Conservation (phyloP, 2,329 filamentous ascomycete genomes). For the Simplicillium sp. region DNA sequence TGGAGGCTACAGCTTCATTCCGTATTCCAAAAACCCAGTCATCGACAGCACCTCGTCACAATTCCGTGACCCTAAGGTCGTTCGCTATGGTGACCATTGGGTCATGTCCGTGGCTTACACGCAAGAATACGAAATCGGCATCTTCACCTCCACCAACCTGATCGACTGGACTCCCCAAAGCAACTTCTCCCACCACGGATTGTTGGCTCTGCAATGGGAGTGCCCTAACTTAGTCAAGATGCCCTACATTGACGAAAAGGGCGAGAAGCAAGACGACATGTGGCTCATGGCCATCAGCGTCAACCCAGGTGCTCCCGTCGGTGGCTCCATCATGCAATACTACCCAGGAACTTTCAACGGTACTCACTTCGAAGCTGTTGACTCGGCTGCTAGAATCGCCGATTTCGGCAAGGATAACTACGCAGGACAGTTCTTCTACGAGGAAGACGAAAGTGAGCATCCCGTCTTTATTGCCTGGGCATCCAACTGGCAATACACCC, state of each 20-base stretch:
- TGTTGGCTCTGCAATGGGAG: conserved; percentile 49
- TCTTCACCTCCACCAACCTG: conserved; percentile 51
- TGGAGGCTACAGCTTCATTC: conserved; percentile 51
- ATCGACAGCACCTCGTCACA: conserved; percentile 42
- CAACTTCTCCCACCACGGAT: conserved; percentile 45
- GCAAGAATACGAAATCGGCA: conserved; percentile 44
- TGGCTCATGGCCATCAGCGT: conserved; percentile 41
- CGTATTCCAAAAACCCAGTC: conserved; percentile 52
- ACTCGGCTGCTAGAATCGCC: conserved; percentile 16
- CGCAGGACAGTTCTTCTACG: conserved; percentile 24
- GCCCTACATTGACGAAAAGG: conserved; percentile 29
- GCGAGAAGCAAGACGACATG: conserved; percentile 14
- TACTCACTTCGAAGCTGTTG: conserved; percentile 41
- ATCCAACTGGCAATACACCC: conserved; percentile 23
- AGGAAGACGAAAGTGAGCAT: conserved; percentile 11
- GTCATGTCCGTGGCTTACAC: conserved; percentile 45
- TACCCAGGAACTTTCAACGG: conserved; percentile 53
- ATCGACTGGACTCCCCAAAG: conserved; percentile 41
- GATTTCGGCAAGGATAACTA: conserved; percentile 28
- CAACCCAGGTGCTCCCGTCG: conserved; percentile 47
- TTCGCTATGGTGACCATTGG: conserved; percentile 48
- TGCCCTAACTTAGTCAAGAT: conserved; percentile 53
- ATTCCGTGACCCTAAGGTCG: conserved; percentile 58
- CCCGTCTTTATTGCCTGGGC: conserved; percentile 25
- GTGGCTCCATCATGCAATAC: conserved; percentile 46